Percentiles rank a stretch among this genome's conserved stretches.
phyloP scores from a whole-genome alignment of 2,329 filamentous ascomycete species.

The Claviceps monticola region DNA sequence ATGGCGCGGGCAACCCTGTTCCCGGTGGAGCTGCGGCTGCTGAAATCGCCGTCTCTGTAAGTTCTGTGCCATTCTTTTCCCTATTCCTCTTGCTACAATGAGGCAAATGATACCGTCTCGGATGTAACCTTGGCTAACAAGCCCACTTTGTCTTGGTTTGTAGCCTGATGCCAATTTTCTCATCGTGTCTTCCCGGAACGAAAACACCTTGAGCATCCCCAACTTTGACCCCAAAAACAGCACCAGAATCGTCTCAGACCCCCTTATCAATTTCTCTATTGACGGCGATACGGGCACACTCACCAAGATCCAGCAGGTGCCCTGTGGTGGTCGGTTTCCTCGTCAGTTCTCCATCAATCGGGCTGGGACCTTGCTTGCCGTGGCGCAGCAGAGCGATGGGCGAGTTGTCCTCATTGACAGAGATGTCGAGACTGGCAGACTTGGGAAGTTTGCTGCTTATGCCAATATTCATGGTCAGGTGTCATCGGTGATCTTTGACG shows the following conservation, averaged over 20 bases:
- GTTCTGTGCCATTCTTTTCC: conserved; percentile 13
- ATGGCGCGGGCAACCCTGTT: conserved; percentile 28
- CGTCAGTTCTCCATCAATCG: conserved; percentile 55
- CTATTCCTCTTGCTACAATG: conserved; percentile 12
- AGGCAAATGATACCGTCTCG: no score
- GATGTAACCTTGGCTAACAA: no score
- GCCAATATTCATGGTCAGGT: conserved; percentile 29
- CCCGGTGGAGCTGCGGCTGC: conserved; percentile 32
- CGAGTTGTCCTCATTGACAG: conserved; percentile 48
- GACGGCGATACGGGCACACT: conserved; percentile 39
- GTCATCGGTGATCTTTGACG: conserved; percentile 34
- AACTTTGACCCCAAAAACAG: conserved; percentile 28
- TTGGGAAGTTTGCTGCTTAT: conserved; percentile 33
- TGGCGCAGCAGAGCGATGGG: conserved; percentile 48
- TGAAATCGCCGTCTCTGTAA: conserved; percentile 45
- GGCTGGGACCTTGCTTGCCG: conserved; percentile 48
- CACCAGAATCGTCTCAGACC: conserved; percentile 41
- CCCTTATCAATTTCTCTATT: conserved; percentile 49
- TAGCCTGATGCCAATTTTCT: conserved; percentile 49
- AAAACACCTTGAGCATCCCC: conserved; percentile 36
- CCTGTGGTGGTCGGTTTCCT: conserved; percentile 50
- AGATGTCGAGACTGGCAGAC: conserved; percentile 42
- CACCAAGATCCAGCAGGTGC: conserved; percentile 39
- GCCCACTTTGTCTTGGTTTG: neutral
- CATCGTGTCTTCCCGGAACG: conserved; percentile 54